Conservation (phyloP, 2,329 filamentous ascomycete genomes). For the Fusarium xyrophilum region DNA sequence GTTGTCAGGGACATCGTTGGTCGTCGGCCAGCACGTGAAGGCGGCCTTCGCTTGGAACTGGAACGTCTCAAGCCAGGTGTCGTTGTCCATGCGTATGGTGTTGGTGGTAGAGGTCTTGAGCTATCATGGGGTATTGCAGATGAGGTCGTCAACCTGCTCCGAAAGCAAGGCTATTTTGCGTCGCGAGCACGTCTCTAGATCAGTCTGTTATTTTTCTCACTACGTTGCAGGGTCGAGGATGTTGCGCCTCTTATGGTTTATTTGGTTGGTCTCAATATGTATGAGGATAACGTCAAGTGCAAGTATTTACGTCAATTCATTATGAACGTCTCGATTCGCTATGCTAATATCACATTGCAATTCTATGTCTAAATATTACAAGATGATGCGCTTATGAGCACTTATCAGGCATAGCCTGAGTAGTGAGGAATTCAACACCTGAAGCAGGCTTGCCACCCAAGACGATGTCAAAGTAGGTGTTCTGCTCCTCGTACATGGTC, state of each 20-base stretch:
- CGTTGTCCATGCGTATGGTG: not conserved
- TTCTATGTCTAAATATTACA: not conserved
- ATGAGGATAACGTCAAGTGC: not conserved
- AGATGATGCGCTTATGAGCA: not conserved
- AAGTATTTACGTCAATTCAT: not conserved
- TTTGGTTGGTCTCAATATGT: no score
- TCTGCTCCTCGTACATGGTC: not conserved
- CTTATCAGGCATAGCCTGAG: not conserved
- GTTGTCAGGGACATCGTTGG: slow-evolving; percentile 5
- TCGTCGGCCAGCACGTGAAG: not conserved
- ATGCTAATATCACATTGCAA: not conserved
- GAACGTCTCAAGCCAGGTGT: not conserved
- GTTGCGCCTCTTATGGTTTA: no score
- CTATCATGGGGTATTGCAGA: slow-evolving; percentile 5
- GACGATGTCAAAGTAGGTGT: not conserved
- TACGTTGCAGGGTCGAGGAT: rapidly evolving
- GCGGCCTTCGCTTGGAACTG: not conserved
- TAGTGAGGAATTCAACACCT: not conserved
- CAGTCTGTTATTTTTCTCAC: not conserved
- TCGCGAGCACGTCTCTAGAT: not conserved
- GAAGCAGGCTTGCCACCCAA: not conserved
- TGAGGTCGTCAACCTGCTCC: not conserved
- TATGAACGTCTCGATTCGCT: not conserved
- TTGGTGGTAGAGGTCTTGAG: slow-evolving; percentile 4
- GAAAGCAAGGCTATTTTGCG: not conserved